Evolutionary conservation across 306 rosid species (phyloP).

Genomic region (Quercus variabilis): DNA sequence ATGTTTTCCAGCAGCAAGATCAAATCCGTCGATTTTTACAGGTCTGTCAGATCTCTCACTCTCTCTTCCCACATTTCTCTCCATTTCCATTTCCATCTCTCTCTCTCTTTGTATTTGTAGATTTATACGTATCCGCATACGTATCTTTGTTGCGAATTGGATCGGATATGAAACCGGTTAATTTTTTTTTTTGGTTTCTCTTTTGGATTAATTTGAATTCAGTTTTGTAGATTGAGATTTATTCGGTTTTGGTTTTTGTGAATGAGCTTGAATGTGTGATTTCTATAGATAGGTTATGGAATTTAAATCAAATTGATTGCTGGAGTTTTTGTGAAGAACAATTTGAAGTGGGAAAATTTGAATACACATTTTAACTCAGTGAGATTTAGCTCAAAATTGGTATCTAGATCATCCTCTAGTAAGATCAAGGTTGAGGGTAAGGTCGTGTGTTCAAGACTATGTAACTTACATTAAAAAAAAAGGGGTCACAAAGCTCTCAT

Average conservation of each 20-base stretch:
- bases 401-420: no score
- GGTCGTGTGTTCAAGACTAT: no score
- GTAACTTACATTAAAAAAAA: no score
- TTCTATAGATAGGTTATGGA: background rate
- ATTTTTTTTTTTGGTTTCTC: no score
- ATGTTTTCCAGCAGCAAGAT: conserved; percentile 80
- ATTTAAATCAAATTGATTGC: background rate
- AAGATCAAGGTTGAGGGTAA: no score
- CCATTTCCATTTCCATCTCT: conserved; percentile 16
- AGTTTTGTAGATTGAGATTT: background rate
- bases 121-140: no score
- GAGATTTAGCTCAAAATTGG: no score
- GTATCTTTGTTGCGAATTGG: no score
- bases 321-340: background rate
- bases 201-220: no score
- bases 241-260: background rate
- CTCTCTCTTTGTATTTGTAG: background rate
- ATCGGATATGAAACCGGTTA: no score
- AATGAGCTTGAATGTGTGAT: background rate
- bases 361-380: no score
- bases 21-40: conserved; percentile 95
- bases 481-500: no score
- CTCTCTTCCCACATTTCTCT: background rate
- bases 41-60: conserved; percentile 48
- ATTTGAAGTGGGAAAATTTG: background rate